Conservation (phyloP, 225 moss, liverwort and hornwort species). For the Climacium dendroides region DNA sequence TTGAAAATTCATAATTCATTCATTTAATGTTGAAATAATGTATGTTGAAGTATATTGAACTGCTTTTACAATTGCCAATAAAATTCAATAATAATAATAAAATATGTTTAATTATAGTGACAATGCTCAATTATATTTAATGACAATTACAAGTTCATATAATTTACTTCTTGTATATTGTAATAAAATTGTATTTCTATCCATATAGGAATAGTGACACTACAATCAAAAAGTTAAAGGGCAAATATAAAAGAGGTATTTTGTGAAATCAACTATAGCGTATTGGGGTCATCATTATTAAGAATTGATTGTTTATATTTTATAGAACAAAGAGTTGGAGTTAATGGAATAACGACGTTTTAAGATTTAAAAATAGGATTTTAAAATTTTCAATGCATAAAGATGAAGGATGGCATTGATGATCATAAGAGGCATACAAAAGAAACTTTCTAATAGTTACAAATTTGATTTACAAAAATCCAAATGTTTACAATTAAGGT, state of each 20-base stretch:
- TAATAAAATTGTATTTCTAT: no score
- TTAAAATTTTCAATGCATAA: background rate
- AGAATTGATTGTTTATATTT: background rate
- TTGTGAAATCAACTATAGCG: no score
- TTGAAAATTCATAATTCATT: no score
- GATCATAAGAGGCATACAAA: background rate
- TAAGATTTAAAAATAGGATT: background rate
- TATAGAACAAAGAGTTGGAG: background rate
- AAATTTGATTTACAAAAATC: background rate
- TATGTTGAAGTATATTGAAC: accelerated
- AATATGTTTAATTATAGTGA: background rate
- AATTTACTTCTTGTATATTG: no score
- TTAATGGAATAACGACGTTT: background rate
- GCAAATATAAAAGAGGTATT: no score
- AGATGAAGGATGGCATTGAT: background rate
- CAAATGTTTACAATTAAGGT: background rate
- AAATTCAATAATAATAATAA: background rate
- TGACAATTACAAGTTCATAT: no score
- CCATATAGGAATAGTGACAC: no score
- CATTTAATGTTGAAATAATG: no score
- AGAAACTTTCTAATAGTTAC: background rate
- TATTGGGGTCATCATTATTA: background rate
- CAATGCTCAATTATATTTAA: no score
- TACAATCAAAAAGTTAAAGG: no score
- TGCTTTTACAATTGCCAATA: background rate